Base-by-base conservation (phyloP, 2,329 filamentous ascomycete species). In the Pseudovirgaria hyperparasitica region DNA sequence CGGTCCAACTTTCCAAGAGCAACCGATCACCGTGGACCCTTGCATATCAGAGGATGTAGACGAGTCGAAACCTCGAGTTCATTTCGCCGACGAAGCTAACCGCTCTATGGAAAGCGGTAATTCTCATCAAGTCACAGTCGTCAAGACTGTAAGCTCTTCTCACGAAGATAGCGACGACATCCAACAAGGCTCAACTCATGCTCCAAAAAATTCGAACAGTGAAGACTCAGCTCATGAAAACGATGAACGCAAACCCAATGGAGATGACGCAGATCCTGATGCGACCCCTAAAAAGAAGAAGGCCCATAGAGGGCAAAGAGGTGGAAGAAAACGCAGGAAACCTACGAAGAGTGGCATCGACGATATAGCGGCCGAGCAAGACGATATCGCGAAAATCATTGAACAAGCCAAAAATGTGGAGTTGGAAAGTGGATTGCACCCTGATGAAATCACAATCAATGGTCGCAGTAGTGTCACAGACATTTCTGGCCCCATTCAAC, bases 401-500 rank as follows among this genome's bases (percentile, higher is more conserved):
- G 40, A 60, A 39, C 42, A 55, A 37, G 55, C 52, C 10, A 54
- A 50, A 32, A 46, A 52, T 31, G 48, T 53, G 18, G 50, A 45
- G 18, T 44, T 40, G 16, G 32, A 41, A 10, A 44, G 43, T 15
- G 27, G 40, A 16, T 36, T 57, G 5, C 52, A 58, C 21, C 49
- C 54, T 6, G 54, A 59, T 30, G 50, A 55, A 23, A 39, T 52
- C 25, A 50, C 51, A 14, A 40, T 54, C 19, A 54, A 56, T 28
- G 50, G 56, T 28, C 55, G n/a, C n/a, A n/a, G 60, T 29, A 58
- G 55, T 19, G 54, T 64, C 21, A 54, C 55, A 16, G 60, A 65
- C 30, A 50, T 64, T 8, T 53, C 54, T 18, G 62, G 58, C 23
- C 54, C 59, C 9, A 59, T 74, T 33, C 63, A 67, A 23, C 74